Percentiles rank a stretch among this genome's conserved stretches.
These are phyloP conservation scores for Dactylella cylindrospora DNA, from an alignment of 2,329 filamentous ascomycete genomes.

Conservation along the genomic window DNA sequence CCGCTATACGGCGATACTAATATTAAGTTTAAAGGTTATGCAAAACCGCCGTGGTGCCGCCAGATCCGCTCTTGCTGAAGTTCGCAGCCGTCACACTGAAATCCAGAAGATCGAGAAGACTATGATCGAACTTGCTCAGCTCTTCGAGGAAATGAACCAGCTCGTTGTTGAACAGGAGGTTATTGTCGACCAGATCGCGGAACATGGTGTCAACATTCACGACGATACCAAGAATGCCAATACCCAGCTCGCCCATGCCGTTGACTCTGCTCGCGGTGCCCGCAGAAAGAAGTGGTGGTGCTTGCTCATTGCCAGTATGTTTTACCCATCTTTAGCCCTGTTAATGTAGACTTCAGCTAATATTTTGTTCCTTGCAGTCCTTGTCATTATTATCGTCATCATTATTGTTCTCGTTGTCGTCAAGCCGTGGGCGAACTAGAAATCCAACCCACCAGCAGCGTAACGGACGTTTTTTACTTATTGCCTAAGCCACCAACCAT, in stretches of 20 bases:
- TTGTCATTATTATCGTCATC: conserved; percentile 46
- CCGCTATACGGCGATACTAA: conserved; percentile 4
- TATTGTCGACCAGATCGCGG: conserved; percentile 76
- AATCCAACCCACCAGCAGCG: background rate
- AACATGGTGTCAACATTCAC: conserved; percentile 80
- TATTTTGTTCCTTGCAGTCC: conserved; percentile 26
- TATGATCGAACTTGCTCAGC: conserved; percentile 79
- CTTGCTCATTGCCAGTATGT: conserved; percentile 33
- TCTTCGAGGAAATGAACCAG: conserved; percentile 87
- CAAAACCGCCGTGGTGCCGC: conserved; percentile 77
- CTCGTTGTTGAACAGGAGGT: conserved; percentile 84
- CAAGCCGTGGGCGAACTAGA: conserved; percentile 43
- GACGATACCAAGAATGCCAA: conserved; percentile 80
- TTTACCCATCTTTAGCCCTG: background rate
- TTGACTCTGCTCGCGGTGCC: conserved; percentile 65
- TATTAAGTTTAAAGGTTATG: conserved; percentile 17
- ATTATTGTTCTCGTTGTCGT: conserved; percentile 45
- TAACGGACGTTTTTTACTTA: conserved; percentile 6
- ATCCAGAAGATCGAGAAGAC: conserved; percentile 90
- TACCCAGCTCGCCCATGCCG: conserved; percentile 68
- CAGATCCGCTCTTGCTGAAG: conserved; percentile 73
- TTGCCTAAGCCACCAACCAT: no score
- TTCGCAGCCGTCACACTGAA: conserved; percentile 78
- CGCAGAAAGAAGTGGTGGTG: conserved; percentile 74
- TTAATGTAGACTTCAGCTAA: conserved; percentile 6